Percentiles rank a stretch among this genome's conserved stretches.
phyloP scores from a whole-genome alignment of 805 yeast genomes.

The Saccharomycopsis lassenensis region DNA sequence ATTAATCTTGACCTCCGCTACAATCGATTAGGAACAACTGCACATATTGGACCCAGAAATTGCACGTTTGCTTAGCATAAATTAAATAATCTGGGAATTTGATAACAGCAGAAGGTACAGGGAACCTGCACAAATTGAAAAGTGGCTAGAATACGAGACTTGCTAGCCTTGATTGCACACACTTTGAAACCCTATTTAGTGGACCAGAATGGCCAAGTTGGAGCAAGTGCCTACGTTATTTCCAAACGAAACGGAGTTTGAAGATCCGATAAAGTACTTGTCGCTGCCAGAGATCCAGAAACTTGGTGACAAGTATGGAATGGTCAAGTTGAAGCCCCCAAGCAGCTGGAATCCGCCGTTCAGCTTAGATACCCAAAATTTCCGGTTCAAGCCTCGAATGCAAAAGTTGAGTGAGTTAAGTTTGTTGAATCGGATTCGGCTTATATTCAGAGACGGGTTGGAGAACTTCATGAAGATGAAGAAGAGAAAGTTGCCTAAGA shows the following conservation, averaged over 20 bases:
- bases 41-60: no score
- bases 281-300: conserved; percentile 34
- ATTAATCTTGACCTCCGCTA: no score
- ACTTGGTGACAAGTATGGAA: conserved; percentile 55
- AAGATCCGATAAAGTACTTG: conserved; percentile 56
- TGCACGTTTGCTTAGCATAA: no score
- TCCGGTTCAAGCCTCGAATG: conserved; percentile 57
- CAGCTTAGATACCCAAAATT: conserved; percentile 39
- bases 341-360: conserved; percentile 38
- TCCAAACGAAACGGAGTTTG: conserved; percentile 45
- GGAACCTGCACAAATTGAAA: no score
- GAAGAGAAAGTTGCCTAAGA: conserved; percentile 17
- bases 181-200: conserved; percentile 3
- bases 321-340: conserved; percentile 66
- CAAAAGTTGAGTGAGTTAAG: conserved; percentile 59
- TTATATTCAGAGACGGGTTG: conserved; percentile 50
- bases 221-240: conserved; percentile 38
- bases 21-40: no score
- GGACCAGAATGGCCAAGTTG: background rate
- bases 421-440: conserved; percentile 48
- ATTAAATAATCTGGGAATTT: no score
- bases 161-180: background rate
- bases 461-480: conserved; percentile 45
- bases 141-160: background rate
- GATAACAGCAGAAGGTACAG: no score